Conservation (phyloP, 345 rosid genomes). For the Syzygium aqueum region DNA sequence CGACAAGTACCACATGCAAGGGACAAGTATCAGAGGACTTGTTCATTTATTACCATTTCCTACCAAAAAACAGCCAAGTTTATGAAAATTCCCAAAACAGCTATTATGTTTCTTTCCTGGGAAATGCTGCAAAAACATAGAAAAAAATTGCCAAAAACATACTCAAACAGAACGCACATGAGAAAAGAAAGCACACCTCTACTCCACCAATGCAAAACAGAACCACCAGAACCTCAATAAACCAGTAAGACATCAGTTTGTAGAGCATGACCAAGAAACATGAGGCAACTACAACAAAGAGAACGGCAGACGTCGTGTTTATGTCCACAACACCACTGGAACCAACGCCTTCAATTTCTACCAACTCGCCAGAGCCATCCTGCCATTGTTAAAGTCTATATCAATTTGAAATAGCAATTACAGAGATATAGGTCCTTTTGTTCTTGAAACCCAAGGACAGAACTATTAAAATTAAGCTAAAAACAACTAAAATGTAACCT, state of each 20-base stretch:
- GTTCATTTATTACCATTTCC: background rate
- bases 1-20: background rate
- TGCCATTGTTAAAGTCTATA: constrained; percentile 12
- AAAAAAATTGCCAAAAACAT: background rate
- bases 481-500: constrained; percentile 33
- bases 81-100: background rate
- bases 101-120: background rate
- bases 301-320: constrained; percentile 62
- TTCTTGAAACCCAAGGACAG: background rate
- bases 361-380: constrained; percentile 68
- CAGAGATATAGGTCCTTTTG: background rate
- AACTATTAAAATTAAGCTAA: background rate
- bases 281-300: constrained; percentile 91
- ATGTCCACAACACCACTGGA: constrained; percentile 64
- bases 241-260: constrained; percentile 94
- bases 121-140: background rate
- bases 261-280: constrained; percentile 95
- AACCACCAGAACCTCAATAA: constrained; percentile 82
- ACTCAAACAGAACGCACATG: background rate
- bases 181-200: constrained; percentile 46
- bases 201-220: constrained; percentile 94
- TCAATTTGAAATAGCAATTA: background rate
- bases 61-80: background rate
- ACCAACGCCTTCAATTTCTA: constrained; percentile 31
- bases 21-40: background rate